A percentile compares a stretch with the other conserved stretches of the same genome.
Conservation (phyloP, 345 rosid genomes). For the Citrus cavaleriei region DNA sequence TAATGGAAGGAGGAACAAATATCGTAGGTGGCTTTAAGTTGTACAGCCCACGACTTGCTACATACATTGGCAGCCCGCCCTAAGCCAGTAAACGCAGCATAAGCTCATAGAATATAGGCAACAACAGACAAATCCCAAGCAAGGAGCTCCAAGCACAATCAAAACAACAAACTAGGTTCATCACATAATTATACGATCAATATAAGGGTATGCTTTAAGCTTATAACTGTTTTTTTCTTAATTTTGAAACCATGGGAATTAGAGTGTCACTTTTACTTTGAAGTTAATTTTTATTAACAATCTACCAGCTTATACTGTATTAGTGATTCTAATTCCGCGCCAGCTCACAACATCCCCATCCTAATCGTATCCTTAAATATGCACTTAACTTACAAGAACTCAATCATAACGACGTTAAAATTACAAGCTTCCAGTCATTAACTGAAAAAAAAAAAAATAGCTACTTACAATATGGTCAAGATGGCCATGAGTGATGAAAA, state of each 20-base stretch:
- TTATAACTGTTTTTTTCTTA: no score
- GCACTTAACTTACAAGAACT: background rate
- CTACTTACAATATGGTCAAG: constrained; percentile 84
- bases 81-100: constrained; percentile 15
- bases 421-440: background rate
- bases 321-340: no score
- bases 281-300: background rate
- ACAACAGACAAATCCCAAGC: background rate
- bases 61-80: constrained; percentile 94
- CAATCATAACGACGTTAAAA: background rate
- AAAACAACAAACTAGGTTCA: background rate
- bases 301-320: background rate
- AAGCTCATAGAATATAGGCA: background rate
- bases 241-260: no score
- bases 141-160: background rate
- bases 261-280: background rate
- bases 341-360: no score
- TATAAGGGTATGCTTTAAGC: background rate
- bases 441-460: background rate
- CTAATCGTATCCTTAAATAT: background rate
- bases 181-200: background rate
- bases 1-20: constrained; percentile 77
- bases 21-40: constrained; percentile 87
- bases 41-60: constrained; percentile 83
- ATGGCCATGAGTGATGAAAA: constrained; percentile 89